These are phyloP conservation scores for Boletus eberwhitei DNA, from an alignment of 768 basidiomycete species.

Conservation along the genomic window DNA sequence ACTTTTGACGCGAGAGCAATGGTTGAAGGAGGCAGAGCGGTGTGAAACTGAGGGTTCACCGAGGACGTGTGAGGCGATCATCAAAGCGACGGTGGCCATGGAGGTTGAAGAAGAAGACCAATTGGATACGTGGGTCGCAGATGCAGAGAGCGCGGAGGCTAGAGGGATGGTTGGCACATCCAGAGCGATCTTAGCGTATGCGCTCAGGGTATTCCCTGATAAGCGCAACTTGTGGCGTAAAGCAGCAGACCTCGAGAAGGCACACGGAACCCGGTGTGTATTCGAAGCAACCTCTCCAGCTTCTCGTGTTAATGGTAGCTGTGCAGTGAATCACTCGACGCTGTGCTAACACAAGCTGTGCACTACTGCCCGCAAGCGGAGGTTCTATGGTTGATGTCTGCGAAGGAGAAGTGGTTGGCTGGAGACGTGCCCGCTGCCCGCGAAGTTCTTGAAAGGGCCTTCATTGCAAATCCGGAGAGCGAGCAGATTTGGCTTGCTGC, in stretches of 20 bases:
- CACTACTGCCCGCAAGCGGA: slow-evolving; percentile 93
- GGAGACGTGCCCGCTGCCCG: slow-evolving; percentile 92
- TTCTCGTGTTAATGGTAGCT: slow-evolving; percentile 1
- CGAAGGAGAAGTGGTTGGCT: slow-evolving; percentile 93
- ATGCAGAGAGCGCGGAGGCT: slow-evolving; percentile 79
- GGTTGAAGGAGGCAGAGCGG: slow-evolving; percentile 92
- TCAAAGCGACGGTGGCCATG: slow-evolving; percentile 91
- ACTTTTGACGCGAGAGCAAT: slow-evolving; percentile 83
- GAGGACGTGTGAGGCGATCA: slow-evolving; percentile 88
- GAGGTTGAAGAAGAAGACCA: slow-evolving; percentile 95
- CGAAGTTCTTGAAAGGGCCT: slow-evolving; percentile 82
- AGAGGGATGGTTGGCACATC: slow-evolving; percentile 79
- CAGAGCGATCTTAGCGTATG: slow-evolving; percentile 85
- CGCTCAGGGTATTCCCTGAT: slow-evolving; percentile 88
- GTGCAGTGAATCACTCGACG: slow-evolving; percentile 71
- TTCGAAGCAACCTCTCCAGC: background rate
- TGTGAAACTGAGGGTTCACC: slow-evolving; percentile 85
- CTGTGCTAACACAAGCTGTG: slow-evolving; percentile 78
- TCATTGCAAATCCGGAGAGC: slow-evolving; percentile 93
- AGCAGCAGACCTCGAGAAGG: slow-evolving; percentile 92
- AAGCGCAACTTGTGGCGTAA: slow-evolving; percentile 81
- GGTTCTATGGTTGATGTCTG: slow-evolving; percentile 96
- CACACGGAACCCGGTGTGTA: slow-evolving; percentile 74
- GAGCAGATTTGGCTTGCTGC: slow-evolving; percentile 98
- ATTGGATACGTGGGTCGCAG: slow-evolving; percentile 84